Base-by-base conservation (phyloP, 2,329 filamentous ascomycete genomes). In the Sporothrix dimorphospora region DNA sequence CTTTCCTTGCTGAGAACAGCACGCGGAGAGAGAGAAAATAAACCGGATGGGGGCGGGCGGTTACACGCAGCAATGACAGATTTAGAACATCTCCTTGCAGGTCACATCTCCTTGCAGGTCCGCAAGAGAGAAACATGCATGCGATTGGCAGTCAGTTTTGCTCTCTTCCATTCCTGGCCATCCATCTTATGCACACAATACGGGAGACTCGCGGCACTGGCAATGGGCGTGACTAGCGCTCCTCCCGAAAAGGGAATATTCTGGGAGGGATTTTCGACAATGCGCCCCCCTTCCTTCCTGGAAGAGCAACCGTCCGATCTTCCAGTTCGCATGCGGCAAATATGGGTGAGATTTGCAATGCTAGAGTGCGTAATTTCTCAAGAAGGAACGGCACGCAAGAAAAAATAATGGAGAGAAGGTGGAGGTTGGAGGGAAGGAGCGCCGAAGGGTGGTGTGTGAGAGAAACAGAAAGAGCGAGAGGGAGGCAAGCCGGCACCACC, bases 351-450 rank as follows among this genome's bases (percentile, higher is more conserved):
- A 30, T 30, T 30, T 66, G 40, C 14, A 19, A 14, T n/a, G 2
- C 11, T 42, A 30, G 11, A 4, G n/a, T 38, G 61, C 4, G n/a
- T 24, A 1, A 42, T 42, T 45, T 47, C 0, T 34, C 5, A 2
- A 65, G 63, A 66, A 66, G 63, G 63, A 34, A 21, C 63, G 63
- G 49, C 63, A n/a, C n/a, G n/a, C n/a, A n/a, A n/a, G n/a, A n/a
- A n/a, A 1, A 5, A 27, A 12, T 16, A 55, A 55, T 45, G n/a
- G 21, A 65, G 38, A 21, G 59, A 38, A 38, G 38, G 34, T 63
- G 57, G 57, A 42, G 57, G 57, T 42, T 45, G 59, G 57, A 42
- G 38, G 57, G n/a, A 65, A 65, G 59, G 59, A 45, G 21, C 38
- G n/a, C 59, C 59, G 59, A 63, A 63, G 34, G 21, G 59, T 65